Percentiles rank a stretch among this genome's conserved stretches.
Conservation (phyloP, 2,329 filamentous ascomycete species). For the Colletotrichum cereale region DNA sequence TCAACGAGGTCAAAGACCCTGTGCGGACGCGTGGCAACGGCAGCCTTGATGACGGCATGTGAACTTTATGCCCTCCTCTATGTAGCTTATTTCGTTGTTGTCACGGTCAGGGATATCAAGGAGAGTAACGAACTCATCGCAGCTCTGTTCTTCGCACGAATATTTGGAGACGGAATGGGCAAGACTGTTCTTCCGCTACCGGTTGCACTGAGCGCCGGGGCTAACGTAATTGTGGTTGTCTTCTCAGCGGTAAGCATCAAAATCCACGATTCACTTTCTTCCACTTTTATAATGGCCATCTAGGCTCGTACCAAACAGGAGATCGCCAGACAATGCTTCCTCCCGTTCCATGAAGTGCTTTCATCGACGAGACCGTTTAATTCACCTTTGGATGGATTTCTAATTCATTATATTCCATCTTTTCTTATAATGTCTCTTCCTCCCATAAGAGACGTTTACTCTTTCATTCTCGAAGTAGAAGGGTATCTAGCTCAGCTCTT, state of each 20-base stretch:
- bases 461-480: constrained; percentile 80
- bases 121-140: constrained; percentile 76
- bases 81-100: constrained; percentile 71
- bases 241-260: constrained; percentile 69
- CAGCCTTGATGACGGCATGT: constrained; percentile 71
- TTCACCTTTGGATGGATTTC: constrained; percentile 74
- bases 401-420: constrained; percentile 78
- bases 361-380: constrained; percentile 76
- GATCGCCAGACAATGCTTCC: constrained; percentile 77
- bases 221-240: constrained; percentile 80
- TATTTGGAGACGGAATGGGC: constrained; percentile 72
- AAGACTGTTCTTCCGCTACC: constrained; percentile 70
- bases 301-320: constrained; percentile 79
- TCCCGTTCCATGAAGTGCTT: constrained; percentile 71
- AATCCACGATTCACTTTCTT: neutral
- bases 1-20: constrained; percentile 78
- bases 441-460: constrained; percentile 75
- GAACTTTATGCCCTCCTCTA: constrained; percentile 77
- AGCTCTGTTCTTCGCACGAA: constrained; percentile 73
- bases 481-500: constrained; percentile 75
- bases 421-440: constrained; percentile 75
- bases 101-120: constrained; percentile 76
- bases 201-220: constrained; percentile 75
- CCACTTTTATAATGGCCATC: constrained; percentile 33
- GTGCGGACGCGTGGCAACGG: constrained; percentile 72